Evolutionary conservation across 768 basidiomycete species (phyloP).

Genomic region (Lentinula detonsa): DNA sequence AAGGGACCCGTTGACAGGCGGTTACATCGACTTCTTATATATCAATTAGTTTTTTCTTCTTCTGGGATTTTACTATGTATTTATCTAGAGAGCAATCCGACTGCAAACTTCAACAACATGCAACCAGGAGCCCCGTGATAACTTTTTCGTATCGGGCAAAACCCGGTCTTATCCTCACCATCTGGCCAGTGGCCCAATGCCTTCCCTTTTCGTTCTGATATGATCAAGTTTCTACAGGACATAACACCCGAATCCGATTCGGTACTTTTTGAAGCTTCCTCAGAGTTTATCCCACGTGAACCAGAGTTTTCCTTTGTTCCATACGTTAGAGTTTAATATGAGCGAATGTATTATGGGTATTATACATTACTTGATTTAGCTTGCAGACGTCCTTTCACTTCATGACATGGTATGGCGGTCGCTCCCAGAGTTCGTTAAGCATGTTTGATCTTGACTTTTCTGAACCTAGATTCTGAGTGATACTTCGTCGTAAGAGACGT

Average conservation of each 20-base stretch:
- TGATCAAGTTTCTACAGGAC: neutral
- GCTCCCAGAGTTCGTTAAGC: neutral
- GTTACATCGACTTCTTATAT: neutral
- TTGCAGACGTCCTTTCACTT: neutral
- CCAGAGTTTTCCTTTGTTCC: neutral
- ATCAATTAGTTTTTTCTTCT: neutral
- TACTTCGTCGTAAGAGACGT: slow-evolving; percentile 29
- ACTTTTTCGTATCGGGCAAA: slow-evolving; percentile 24
- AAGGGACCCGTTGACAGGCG: neutral
- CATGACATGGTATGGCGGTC: neutral
- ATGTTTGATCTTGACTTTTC: neutral
- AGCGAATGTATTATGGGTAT: neutral
- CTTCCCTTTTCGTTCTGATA: slow-evolving; percentile 14
- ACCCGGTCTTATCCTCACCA: slow-evolving; percentile 24
- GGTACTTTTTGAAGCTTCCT: slow-evolving; percentile 4
- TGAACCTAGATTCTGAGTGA: neutral
- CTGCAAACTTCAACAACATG: neutral
- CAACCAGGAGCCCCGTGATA: neutral
- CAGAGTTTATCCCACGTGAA: slow-evolving; percentile 13
- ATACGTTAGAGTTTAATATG: slow-evolving; percentile 1
- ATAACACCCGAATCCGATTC: slow-evolving; percentile 1
- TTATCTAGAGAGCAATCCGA: neutral
- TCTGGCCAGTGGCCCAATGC: slow-evolving; percentile 22
- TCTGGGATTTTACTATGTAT: neutral
- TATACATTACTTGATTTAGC: neutral